phyloP scores from a whole-genome alignment of 805 yeast genomes.

The Saturnispora silvae region DNA sequence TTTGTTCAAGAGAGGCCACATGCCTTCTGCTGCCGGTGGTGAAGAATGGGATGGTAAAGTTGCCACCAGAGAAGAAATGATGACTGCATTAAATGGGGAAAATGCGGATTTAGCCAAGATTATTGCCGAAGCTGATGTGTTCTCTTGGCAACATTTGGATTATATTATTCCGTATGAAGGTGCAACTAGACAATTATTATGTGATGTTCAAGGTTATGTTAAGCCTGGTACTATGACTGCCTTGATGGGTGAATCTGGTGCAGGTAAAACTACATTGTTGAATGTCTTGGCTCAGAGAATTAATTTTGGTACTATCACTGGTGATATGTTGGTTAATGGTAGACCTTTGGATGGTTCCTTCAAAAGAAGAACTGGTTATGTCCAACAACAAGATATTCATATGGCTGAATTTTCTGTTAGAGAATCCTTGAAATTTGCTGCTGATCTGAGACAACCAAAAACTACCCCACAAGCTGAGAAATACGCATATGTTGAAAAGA shows the following conservation, averaged over 20 bases:
- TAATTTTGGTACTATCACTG: constrained; percentile 42
- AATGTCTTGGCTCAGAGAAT: constrained; percentile 44
- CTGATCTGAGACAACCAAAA: constrained; percentile 37
- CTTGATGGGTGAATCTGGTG: constrained; percentile 54
- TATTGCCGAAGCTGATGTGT: constrained; percentile 41
- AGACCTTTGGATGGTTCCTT: constrained; percentile 39
- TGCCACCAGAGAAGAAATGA: constrained; percentile 22
- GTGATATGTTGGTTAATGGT: constrained; percentile 48
- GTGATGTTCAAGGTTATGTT: constrained; percentile 33
- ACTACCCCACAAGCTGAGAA: constrained; percentile 30
- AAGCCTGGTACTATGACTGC: constrained; percentile 49
- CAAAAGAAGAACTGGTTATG: constrained; percentile 44
- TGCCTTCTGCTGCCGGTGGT: constrained; percentile 22
- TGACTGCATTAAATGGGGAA: constrained; percentile 20
- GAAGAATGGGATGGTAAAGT: constrained; percentile 35
- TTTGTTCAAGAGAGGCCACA: constrained; percentile 34
- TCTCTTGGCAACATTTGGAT: constrained; percentile 54
- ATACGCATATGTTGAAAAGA: constrained; percentile 33
- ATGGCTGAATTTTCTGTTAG: constrained; percentile 41
- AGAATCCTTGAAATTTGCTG: constrained; percentile 41
- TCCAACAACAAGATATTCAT: constrained; percentile 46
- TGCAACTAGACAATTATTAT: constrained; percentile 31
- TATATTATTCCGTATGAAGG: constrained; percentile 45
- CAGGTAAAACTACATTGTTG: constrained; percentile 49
- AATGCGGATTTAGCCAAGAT: constrained; percentile 27